Base-by-base conservation (phyloP, 257 asterid genomes). In the Penstemon barbatus region DNA sequence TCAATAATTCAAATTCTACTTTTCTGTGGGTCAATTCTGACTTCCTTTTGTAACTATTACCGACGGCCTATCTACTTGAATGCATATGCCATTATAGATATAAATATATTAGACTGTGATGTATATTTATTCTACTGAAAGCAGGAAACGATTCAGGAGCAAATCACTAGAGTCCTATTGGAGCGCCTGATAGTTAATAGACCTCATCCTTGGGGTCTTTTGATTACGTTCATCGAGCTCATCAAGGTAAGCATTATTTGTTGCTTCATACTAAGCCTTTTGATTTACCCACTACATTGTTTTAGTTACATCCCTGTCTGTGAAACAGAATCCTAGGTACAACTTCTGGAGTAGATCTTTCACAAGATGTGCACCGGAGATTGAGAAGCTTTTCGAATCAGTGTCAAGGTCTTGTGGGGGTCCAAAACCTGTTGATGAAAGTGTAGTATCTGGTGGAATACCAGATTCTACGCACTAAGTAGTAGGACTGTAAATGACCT, bases 201-300 rank as follows among this genome's bases (percentile, higher is more conserved):
- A 73, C 99, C 99, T 69, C 97, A 87, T 79, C 99, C 98, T 4
- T 94, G 99, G 99, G 99, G 99, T n/a, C 90, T 94, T 64, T 77
- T 89, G 69, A 82, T 89, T 50, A 91, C 98, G 0, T 89, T 91
- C 69, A 86, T 86, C 42, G 97, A 91, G 79, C 96, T 94, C 55
- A 87, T 94, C 66, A 94, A 89, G 97, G 99, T 93, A 81, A 46
- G 5, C 4, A 42, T 12, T 11, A 8, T 53, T 15, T 50, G 3
- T 15, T 45, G 9, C 36, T 15, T n/a, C 39, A 15, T 58, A 9
- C 8, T 36, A 25, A 2, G 25, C 18, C 13, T 10, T 52, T 19
- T 62, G 11, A 9, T 48, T 6, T 15, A 5, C 9, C 4, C 18
- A 9, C 0, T 60, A 6, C 56, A 5, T 57, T 19, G n/a, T 18